Conservation (phyloP, 2,329 filamentous ascomycete species). For the Cercospora zeina region DNA sequence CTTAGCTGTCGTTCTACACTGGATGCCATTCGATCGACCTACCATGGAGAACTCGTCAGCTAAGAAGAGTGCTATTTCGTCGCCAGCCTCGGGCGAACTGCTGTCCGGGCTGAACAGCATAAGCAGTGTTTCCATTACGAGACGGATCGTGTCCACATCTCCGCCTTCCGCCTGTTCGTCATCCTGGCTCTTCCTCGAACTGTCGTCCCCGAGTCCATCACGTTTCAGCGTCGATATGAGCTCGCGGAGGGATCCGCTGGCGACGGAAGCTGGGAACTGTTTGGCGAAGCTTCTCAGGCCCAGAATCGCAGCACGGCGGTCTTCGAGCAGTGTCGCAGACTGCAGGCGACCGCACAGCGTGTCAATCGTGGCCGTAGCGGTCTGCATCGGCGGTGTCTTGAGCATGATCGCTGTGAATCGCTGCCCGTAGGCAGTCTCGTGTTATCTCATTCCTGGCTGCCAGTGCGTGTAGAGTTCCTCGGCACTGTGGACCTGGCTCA, state of each 20-base stretch:
- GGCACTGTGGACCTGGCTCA: background rate
- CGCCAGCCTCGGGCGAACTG: slow-evolving; percentile 78
- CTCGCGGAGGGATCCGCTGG: slow-evolving; percentile 85
- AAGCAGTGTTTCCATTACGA: slow-evolving; percentile 89
- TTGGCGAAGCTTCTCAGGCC: slow-evolving; percentile 95
- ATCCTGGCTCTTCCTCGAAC: slow-evolving; percentile 29
- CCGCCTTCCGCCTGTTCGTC: slow-evolving; percentile 51
- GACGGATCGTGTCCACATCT: slow-evolving; percentile 96
- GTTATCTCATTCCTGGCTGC: slow-evolving; percentile 25
- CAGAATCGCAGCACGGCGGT: slow-evolving; percentile 87
- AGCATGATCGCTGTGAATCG: slow-evolving; percentile 44
- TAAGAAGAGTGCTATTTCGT: slow-evolving; percentile 93
- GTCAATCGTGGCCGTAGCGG: slow-evolving; percentile 89
- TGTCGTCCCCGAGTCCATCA: slow-evolving; percentile 56
- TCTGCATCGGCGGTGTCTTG: slow-evolving; percentile 88
- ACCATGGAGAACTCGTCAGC: slow-evolving; percentile 97
- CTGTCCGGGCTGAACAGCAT: slow-evolving; percentile 80
- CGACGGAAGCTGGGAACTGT: slow-evolving; percentile 91
- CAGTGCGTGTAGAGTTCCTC: background rate
- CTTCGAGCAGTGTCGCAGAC: slow-evolving; percentile 89
- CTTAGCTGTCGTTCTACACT: slow-evolving; percentile 47
- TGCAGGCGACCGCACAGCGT: slow-evolving; percentile 82
- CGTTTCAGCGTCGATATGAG: slow-evolving; percentile 82
- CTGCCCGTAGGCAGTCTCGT: slow-evolving; percentile 31
- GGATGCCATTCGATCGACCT: slow-evolving; percentile 34